A percentile compares a stretch with the other conserved stretches of the same genome.
Evolutionary conservation across 441 rosid species (phyloP).

Genomic region (Croton setiger): DNA sequence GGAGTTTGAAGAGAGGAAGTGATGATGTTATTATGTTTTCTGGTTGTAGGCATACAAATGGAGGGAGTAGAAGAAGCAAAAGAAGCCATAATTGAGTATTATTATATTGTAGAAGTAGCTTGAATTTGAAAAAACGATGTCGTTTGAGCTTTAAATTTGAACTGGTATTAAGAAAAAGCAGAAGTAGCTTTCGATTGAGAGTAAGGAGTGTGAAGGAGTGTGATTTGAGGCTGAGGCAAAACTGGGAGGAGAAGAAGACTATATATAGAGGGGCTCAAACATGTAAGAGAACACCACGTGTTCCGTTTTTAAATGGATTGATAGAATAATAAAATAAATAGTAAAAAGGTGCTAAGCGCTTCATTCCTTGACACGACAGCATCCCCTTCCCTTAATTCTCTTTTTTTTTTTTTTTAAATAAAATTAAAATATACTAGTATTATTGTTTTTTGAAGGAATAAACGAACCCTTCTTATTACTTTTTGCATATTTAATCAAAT

Average conservation of each 20-base stretch:
- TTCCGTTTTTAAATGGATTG: neutral
- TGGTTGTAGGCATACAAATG: constrained; percentile 18
- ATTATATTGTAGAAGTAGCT: no score
- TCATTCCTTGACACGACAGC: neutral
- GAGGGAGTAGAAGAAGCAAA: constrained; percentile 7
- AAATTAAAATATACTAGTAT: no score
- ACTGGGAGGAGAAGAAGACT: neutral
- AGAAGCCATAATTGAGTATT: neutral
- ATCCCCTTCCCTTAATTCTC: neutral
- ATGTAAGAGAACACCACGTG: constrained; percentile 29
- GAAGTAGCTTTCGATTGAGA: neutral
- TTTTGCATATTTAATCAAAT: no score
- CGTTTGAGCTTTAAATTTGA: no score
- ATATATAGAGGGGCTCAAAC: constrained; percentile 18
- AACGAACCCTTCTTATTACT: no score
- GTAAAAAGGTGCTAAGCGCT: neutral
- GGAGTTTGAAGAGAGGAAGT: constrained; percentile 36
- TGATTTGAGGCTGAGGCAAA: neutral
- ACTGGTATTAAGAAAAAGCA: no score
- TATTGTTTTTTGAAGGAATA: no score
- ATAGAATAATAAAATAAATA: neutral
- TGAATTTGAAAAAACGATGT: no score
- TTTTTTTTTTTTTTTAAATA: no score
- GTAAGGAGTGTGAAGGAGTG: neutral
- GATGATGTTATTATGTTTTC: constrained; percentile 21